Evolutionary conservation across 208 protist species (phyloP), one percentile per base, ranked within the genome.

Genomic region (Trypanosoma scelopori): DNA sequence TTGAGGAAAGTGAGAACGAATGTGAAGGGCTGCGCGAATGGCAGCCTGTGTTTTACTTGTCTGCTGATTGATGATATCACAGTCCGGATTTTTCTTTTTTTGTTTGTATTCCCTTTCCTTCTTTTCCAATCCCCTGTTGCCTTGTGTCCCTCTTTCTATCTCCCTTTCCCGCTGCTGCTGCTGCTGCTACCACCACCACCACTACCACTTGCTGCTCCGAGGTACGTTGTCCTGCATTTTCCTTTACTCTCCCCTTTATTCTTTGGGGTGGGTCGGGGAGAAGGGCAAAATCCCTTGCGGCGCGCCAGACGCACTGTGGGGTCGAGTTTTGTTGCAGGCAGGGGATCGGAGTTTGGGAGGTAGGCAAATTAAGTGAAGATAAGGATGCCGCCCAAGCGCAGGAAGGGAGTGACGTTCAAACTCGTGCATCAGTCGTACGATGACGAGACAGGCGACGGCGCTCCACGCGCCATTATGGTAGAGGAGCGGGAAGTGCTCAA

Each of bases 371-470:
- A 37, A 37, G 32, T 9, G n/a, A 37, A 37, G 32, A 37, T 3
- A 9, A 37, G 32, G 9, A 76, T 80, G 69, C 71, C 66, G n/a
- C 46, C 53, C 18, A 79, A 71, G 42, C 59, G 65, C 1, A 18
- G 45, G 13, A 65, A 79, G 51, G 82, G 81, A 12, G 64, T 75
- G 7, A 84, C 82, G 11, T 92, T 86, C 67, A 87, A 87, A 53
- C 61, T 94, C 12, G 85, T 94, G 3, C 82, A 87, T 32, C 83
- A 74, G 45, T 74, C 85, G 16, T 82, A 86, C 49, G 79, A 79
- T 15, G 85, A 94, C 35, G 49, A 58, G 9, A 37, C 71, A 6
- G 39, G 74, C 27, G 47, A 72, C 28, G 57, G 52, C 3, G 32
- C 32, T 37, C 32, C 32, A 37, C 32, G 32, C 3, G 69, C 74